Conservation (phyloP, 1,284 basidiomycete genomes). For the Boletus holoroseus region DNA sequence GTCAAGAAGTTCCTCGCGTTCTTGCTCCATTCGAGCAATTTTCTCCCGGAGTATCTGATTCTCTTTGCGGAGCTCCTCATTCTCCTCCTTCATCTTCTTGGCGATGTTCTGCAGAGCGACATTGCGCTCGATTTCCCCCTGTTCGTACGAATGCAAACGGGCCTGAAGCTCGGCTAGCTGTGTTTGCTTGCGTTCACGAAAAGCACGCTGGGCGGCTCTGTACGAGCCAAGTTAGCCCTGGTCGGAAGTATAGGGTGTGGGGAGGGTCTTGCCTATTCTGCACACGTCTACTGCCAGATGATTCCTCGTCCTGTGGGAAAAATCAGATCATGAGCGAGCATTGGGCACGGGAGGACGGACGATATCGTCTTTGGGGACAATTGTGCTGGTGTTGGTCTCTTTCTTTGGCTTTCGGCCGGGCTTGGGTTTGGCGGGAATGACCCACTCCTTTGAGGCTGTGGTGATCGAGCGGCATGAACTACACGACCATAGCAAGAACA, state of each 20-base stretch:
- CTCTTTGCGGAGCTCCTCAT: constrained; percentile 64
- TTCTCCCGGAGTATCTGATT: constrained; percentile 58
- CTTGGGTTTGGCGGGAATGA: constrained; percentile 83
- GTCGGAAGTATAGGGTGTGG: not conserved
- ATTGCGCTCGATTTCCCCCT: constrained; percentile 85
- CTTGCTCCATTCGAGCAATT: constrained; percentile 48
- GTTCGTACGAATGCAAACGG: constrained; percentile 80
- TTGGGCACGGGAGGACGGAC: constrained; percentile 34
- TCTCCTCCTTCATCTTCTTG: constrained; percentile 84
- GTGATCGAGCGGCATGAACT: constrained; percentile 2
- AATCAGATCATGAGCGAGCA: constrained; percentile 9
- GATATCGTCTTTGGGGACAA: constrained; percentile 42
- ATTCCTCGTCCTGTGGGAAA: constrained; percentile 41
- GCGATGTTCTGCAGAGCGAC: constrained; percentile 82
- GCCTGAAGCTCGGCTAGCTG: constrained; percentile 89
- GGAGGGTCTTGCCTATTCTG: constrained; percentile 60
- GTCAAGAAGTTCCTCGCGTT: constrained; percentile 33
- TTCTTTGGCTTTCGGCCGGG: constrained; percentile 87
- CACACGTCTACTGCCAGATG: constrained; percentile 56
- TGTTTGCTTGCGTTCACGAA: constrained; percentile 85
- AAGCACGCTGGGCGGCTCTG: constrained; percentile 86
- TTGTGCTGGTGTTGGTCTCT: constrained; percentile 38
- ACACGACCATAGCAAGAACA: not conserved
- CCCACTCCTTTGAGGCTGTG: constrained; percentile 84
- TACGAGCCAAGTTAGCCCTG: constrained; percentile 9